Conservation (phyloP, 2,329 filamentous ascomycete genomes). For the Pyricularia grisea region DNA sequence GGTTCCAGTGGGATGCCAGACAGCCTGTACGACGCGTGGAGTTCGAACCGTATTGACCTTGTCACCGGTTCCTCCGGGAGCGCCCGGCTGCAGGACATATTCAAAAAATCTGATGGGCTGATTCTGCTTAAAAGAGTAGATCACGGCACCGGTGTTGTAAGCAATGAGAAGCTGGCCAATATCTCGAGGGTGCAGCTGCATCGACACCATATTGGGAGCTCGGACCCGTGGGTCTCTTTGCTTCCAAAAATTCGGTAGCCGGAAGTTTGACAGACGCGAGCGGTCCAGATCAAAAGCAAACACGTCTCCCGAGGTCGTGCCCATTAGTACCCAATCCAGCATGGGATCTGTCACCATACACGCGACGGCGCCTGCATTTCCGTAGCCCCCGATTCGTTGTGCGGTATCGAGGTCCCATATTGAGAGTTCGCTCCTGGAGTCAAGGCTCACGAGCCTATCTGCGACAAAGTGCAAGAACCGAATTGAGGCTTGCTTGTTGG, state of each 20-base stretch:
- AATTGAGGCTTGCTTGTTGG: slow-evolving; percentile 65
- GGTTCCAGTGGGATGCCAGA: slow-evolving; percentile 93
- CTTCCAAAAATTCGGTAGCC: slow-evolving; percentile 80
- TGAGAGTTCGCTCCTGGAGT: slow-evolving; percentile 75
- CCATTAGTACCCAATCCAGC: slow-evolving; percentile 87
- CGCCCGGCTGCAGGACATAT: slow-evolving; percentile 72
- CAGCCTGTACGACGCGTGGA: slow-evolving; percentile 69
- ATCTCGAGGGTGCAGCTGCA: slow-evolving; percentile 84
- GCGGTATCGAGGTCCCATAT: slow-evolving; percentile 74
- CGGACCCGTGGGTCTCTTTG: slow-evolving; percentile 60
- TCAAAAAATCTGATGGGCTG: slow-evolving; percentile 69
- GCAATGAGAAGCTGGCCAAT: slow-evolving; percentile 85
- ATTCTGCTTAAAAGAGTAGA: slow-evolving; percentile 94
- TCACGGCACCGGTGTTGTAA: slow-evolving; percentile 79
- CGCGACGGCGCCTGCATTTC: slow-evolving; percentile 67
- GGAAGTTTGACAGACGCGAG: slow-evolving; percentile 63
- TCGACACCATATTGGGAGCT: slow-evolving; percentile 52
- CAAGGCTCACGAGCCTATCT: slow-evolving; percentile 76
- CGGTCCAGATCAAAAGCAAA: slow-evolving; percentile 91
- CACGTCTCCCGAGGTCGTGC: slow-evolving; percentile 73
- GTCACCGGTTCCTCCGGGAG: slow-evolving; percentile 69
- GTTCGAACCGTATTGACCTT: slow-evolving; percentile 52
- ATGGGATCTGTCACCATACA: slow-evolving; percentile 75
- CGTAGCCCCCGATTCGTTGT: slow-evolving; percentile 56
- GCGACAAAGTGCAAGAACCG: slow-evolving; percentile 74